phyloP scores from a whole-genome alignment of 1,139 yeast species.

The Maudiozyma humilis region DNA sequence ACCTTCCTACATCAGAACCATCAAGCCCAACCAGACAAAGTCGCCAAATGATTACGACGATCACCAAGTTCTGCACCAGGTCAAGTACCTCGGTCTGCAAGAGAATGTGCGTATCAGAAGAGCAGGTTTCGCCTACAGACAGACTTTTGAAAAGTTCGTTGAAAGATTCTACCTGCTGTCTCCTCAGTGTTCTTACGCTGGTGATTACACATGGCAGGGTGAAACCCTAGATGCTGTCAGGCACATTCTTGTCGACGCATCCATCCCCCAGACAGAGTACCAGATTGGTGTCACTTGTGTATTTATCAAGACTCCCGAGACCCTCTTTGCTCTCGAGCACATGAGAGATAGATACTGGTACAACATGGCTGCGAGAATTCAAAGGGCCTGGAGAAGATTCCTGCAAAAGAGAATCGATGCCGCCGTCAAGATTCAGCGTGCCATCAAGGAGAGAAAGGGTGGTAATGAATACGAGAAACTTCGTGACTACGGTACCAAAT shows the following conservation, averaged over 20 bases:
- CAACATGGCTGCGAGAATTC: slow-evolving; percentile 95
- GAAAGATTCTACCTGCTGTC: slow-evolving; percentile 88
- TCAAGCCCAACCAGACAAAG: slow-evolving; percentile 92
- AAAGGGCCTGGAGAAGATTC: slow-evolving; percentile 91
- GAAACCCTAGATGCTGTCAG: slow-evolving; percentile 74
- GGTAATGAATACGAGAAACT: slow-evolving; percentile 76
- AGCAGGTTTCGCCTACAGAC: slow-evolving; percentile 98
- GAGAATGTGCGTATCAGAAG: slow-evolving; percentile 96
- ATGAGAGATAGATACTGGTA: slow-evolving; percentile 98
- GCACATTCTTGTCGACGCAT: slow-evolving; percentile 70
- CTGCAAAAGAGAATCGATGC: slow-evolving; percentile 77
- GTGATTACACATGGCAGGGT: slow-evolving; percentile 94
- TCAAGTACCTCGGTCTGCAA: slow-evolving; percentile 89
- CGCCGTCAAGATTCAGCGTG: slow-evolving; percentile 73
- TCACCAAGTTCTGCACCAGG: slow-evolving; percentile 87
- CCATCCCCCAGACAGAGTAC: slow-evolving; percentile 71
- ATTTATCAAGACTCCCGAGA: slow-evolving; percentile 94
- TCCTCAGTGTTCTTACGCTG: slow-evolving; percentile 89
- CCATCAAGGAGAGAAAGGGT: slow-evolving; percentile 74
- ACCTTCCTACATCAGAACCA: slow-evolving; percentile 95
- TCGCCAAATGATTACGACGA: slow-evolving; percentile 86
- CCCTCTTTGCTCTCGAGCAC: slow-evolving; percentile 88
- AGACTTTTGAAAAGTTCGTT: slow-evolving; percentile 94
- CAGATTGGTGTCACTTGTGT: slow-evolving; percentile 94
- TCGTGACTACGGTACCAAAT: slow-evolving; percentile 71